Evolutionary conservation across 139 green algal species (phyloP), one percentile per base, ranked within the genome.

Genomic region (Microglena sp.): DNA sequence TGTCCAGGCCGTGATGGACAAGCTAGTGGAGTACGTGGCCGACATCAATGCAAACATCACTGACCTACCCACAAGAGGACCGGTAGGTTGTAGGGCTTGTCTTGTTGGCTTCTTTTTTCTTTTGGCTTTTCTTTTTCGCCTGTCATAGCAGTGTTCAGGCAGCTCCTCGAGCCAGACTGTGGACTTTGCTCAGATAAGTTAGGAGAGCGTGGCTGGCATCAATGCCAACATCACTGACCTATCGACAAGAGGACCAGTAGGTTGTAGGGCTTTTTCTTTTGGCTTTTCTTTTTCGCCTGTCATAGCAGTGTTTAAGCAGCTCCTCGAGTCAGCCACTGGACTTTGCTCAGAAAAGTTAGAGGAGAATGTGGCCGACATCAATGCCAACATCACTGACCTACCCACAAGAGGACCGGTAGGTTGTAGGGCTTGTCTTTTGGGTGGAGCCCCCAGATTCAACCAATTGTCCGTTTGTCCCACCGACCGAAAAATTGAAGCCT

Each of bases 331-430:
- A n/a, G n/a, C n/a, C n/a, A n/a, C n/a, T n/a, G n/a, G n/a, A n/a
- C n/a, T n/a, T n/a, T n/a, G n/a, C n/a, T n/a, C n/a, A 21, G 15
- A 33, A 32, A 15, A 60, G 15, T 60, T 32, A 15, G 26, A 11
- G 26, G 15, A 60, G 40, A n/a, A 87, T 60, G 79, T 89, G 33
- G 80, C 71, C 15, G 84, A 86, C 21, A 81, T 90, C 34, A 89
- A 89, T 64, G 56, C 35, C 24, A 34, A 80, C 32, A 67, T 85
- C 18, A 60, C 69, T 15, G 31, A 8, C 18, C 69, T 90, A 44
- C 66, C 76, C 5, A 72, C 54, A 2, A 69, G 59, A 1, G 84
- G 84, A 24, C 82, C 83, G 2, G n/a, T n/a, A n/a, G n/a, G n/a
- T n/a, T n/a, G n/a, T n/a, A n/a, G n/a, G n/a, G n/a, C n/a, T n/a